These are phyloP conservation scores for Penicillium sp. DNA, from an alignment of 2,329 filamentous ascomycete genomes.

Conservation along the genomic window DNA sequence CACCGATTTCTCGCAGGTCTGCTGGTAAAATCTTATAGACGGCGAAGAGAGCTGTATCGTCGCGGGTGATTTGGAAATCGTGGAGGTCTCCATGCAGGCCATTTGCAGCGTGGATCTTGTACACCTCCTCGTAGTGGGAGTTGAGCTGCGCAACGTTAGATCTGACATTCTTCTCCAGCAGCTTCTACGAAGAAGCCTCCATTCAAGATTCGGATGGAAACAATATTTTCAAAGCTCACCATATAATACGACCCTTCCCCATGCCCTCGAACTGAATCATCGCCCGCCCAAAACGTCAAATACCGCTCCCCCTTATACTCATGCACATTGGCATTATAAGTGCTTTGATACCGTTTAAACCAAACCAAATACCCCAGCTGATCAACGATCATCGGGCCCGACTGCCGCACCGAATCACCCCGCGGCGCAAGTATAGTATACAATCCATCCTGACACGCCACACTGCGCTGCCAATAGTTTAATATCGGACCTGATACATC, in stretches of 20 bases:
- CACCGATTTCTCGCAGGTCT: constrained; percentile 45
- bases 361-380: constrained; percentile 51
- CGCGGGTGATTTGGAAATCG: constrained; percentile 50
- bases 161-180: neutral
- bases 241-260: constrained; percentile 54
- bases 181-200: neutral
- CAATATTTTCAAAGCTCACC: constrained; percentile 31
- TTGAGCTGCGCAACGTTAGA: constrained; percentile 27
- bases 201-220: neutral
- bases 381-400: constrained; percentile 52
- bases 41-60: constrained; percentile 49
- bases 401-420: constrained; percentile 37
- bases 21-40: constrained; percentile 45
- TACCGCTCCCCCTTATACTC: constrained; percentile 50
- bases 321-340: constrained; percentile 54
- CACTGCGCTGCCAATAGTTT: constrained; percentile 30
- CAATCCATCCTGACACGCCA: constrained; percentile 43
- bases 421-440: constrained; percentile 49
- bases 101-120: constrained; percentile 44
- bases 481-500: constrained; percentile 30
- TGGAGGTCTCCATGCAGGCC: constrained; percentile 46
- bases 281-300: constrained; percentile 56
- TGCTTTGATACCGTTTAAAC: constrained; percentile 45
- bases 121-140: constrained; percentile 40
- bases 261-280: constrained; percentile 50